phyloP scores from a whole-genome alignment of 1,139 yeast genomes.

The Yamadazyma sp. region DNA sequence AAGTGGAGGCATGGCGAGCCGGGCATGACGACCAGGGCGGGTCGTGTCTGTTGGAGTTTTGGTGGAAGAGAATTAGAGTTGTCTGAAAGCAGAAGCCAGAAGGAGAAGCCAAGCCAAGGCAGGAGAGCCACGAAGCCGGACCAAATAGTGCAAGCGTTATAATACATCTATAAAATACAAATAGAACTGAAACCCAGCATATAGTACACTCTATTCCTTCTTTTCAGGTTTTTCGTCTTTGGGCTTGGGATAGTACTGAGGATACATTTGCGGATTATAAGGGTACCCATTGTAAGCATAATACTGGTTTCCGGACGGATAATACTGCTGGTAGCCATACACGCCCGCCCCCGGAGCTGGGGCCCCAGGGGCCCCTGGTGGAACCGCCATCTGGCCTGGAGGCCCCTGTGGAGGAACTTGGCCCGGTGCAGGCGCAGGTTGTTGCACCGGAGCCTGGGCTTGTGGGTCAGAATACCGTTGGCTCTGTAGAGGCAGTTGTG shows the following conservation, averaged over 20 bases:
- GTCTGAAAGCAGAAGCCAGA: too few species aligned
- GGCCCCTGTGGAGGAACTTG: neutral
- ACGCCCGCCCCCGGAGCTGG: conserved; percentile 9
- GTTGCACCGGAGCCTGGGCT: neutral
- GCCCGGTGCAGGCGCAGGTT: neutral
- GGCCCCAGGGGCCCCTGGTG: conserved; percentile 8
- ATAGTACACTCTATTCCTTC: conserved; percentile 7
- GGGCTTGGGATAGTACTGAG: conserved; percentile 11
- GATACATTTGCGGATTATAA: conserved; percentile 26
- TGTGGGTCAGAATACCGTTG: conserved; percentile 6
- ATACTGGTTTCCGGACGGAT: conserved; percentile 15
- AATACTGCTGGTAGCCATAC: conserved; percentile 21
- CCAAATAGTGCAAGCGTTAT: too few species aligned
- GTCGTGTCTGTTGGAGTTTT: too few species aligned
- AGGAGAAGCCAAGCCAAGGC: too few species aligned
- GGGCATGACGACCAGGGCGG: too few species aligned
- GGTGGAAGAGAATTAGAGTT: too few species aligned
- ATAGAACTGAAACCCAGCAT: neutral
- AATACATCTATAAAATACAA: conserved; percentile 15
- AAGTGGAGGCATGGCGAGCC: too few species aligned
- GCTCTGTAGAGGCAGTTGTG: conserved; percentile 10
- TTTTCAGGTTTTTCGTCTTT: conserved; percentile 13
- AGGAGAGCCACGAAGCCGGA: neutral
- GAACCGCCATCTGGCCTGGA: neutral
- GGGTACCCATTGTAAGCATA: conserved; percentile 20